A percentile compares a stretch with the other conserved stretches of the same genome.
Conservation (phyloP, 345 rosid species). For the Bruguiera sexangula region DNA sequence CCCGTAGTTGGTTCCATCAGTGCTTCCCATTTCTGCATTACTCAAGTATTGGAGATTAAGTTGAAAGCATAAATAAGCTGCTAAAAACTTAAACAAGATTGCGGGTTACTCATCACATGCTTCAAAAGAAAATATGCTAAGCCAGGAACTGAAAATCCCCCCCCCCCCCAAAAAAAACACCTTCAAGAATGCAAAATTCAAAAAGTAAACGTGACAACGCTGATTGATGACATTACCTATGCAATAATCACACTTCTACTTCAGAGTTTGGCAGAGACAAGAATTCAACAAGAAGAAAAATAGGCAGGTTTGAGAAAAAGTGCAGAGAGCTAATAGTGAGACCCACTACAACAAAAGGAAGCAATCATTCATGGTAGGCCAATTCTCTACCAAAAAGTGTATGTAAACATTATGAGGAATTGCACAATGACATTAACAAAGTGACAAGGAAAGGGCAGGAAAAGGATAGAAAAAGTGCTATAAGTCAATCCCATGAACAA, state of each 20-base stretch:
- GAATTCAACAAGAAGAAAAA: background rate
- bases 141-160: background rate
- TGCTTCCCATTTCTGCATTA: constrained; percentile 64
- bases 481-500: background rate
- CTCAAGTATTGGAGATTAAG: background rate
- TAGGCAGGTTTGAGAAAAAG: background rate
- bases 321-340: background rate
- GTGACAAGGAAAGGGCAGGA: background rate
- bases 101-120: background rate
- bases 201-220: background rate
- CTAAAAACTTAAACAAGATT: background rate
- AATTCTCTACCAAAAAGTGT: background rate
- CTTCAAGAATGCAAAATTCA: background rate
- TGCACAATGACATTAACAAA: background rate
- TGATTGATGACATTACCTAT: background rate
- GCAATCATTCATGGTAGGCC: background rate
- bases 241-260: background rate
- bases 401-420: background rate
- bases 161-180: too few species aligned
- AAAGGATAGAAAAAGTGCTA: background rate
- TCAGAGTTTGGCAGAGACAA: background rate
- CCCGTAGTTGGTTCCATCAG: constrained; percentile 58
- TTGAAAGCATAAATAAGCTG: too few species aligned
- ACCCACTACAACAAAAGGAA: background rate
- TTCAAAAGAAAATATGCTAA: background rate